Percentiles rank a stretch among this genome's conserved stretches.
phyloP scores from a whole-genome alignment of 495 filamentous ascomycete species.

The Hypoxylon fragiforme region DNA sequence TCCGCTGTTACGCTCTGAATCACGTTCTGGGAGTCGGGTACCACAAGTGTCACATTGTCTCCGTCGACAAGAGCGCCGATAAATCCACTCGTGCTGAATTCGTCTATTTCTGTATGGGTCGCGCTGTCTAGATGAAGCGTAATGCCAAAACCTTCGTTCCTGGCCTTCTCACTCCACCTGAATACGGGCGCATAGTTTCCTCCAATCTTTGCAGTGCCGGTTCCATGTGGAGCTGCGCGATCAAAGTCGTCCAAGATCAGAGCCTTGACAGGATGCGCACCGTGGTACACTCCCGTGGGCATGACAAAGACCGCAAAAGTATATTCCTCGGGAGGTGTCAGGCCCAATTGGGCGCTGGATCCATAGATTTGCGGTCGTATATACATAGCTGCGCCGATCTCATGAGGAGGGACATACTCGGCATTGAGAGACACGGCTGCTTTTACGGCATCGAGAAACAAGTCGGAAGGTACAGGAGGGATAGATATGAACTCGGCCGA shows the following conservation, averaged over 20 bases:
- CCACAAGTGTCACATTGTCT: conserved; percentile 67
- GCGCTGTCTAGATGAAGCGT: conserved; percentile 85
- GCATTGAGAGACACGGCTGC: conserved; percentile 84
- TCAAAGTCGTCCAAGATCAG: conserved; percentile 79
- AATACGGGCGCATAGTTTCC: conserved; percentile 86
- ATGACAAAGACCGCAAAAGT: conserved; percentile 83
- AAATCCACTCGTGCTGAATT: conserved; percentile 88
- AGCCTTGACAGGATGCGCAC: conserved; percentile 75
- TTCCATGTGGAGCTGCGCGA: conserved; percentile 72
- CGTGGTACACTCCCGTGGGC: conserved; percentile 89
- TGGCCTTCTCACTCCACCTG: conserved; percentile 74
- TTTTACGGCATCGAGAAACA: conserved; percentile 74
- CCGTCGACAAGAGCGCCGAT: conserved; percentile 69
- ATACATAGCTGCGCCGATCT: conserved; percentile 85
- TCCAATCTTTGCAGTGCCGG: conserved; percentile 73
- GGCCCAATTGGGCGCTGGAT: conserved; percentile 74
- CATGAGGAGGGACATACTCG: conserved; percentile 82
- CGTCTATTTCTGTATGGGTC: conserved; percentile 77
- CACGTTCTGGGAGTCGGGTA: conserved; percentile 77
- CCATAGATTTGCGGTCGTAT: conserved; percentile 87
- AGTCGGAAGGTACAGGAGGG: conserved; percentile 69
- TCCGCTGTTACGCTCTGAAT: conserved; percentile 82
- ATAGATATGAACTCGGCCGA: conserved; percentile 78
- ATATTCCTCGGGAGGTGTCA: conserved; percentile 85
- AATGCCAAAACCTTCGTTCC: conserved; percentile 75